Base-by-base conservation (phyloP, 306 rosid species). In the Vigna trinervia region DNA sequence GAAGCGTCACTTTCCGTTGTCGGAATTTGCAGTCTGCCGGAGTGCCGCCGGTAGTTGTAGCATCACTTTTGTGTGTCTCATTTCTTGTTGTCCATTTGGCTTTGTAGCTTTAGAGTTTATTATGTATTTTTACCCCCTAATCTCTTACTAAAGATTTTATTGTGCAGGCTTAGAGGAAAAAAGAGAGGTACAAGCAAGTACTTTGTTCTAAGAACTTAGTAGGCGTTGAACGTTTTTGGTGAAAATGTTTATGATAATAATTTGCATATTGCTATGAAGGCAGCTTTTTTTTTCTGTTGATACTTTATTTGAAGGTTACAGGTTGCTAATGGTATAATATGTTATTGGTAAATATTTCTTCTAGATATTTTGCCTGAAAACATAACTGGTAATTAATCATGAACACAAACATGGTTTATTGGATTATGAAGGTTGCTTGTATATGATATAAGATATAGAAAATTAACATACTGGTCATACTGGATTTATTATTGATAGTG, bases 121-220 rank as follows among this genome's bases (percentile, higher is more conserved):
- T 12, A 4, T 71, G 39, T 23, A n/a, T 10, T 8, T 61, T 58
- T 43, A 26, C 45, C 11, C n/a, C 14, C n/a, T 8, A 32, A 50
- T 57, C 62, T 74, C 78, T 82, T 48, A 87, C 80, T 19, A 13
- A 41, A 13, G 14, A 15, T 69, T 51, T 66, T 86, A 22, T 63
- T 73, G 46, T 84, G 87, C 92, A 95, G 99, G 90, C 81, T 36
- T 91, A 85, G 83, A 87, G 84, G 83, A 79, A 77, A 20, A 90
- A 84, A 84, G 88, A 87, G 82, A 89, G 99, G 80, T 80, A 46
- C 76, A 89, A 89, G 82, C 94, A 92, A 94, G 99, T 95, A 91
- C 30, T 75, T 52, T 75, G 5, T 43, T 69, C 54, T 78, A 23
- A 58, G 13, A 23, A 71, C 19, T 74, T 71, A 51, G 30, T 65